These are phyloP conservation scores for Zea luxurians DNA, from an alignment of 176 grass and related monocot species.

Conservation along the genomic window DNA sequence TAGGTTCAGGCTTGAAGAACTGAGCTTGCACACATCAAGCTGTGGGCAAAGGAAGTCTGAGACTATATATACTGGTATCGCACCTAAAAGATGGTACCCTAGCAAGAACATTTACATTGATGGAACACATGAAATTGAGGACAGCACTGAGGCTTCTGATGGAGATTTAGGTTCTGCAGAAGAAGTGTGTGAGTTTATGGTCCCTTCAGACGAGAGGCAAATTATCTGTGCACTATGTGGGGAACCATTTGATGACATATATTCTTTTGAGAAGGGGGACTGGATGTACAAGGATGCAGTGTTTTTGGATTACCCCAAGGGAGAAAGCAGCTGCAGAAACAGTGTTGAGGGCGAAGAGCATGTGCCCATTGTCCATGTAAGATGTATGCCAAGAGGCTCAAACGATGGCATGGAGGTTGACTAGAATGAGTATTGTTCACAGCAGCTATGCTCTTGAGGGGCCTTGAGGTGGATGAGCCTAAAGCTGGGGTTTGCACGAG, in stretches of 20 bases:
- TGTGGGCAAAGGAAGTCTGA: constrained; percentile 43
- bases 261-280: constrained; percentile 56
- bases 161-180: constrained; percentile 48
- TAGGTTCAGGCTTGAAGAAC: constrained; percentile 66
- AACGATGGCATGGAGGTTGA: constrained; percentile 41
- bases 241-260: constrained; percentile 84
- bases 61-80: constrained; percentile 35
- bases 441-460: constrained; percentile 9
- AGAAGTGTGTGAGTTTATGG: constrained; percentile 63
- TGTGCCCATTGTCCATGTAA: constrained; percentile 49
- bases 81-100: constrained; percentile 77
- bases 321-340: constrained; percentile 26
- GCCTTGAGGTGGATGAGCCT: neutral
- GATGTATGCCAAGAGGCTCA: constrained; percentile 41
- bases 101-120: constrained; percentile 49
- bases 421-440: constrained; percentile 30
- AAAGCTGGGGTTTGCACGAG: neutral
- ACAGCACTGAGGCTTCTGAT: constrained; percentile 32
- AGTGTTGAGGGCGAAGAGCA: constrained; percentile 9
- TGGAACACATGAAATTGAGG: constrained; percentile 45
- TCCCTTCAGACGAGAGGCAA: constrained; percentile 90
- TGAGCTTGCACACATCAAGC: constrained; percentile 53
- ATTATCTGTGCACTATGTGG: constrained; percentile 84
- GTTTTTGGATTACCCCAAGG: constrained; percentile 52
- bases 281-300: constrained; percentile 90